These are phyloP conservation scores for Fraxinus pennsylvanica DNA, from an alignment of 257 asterid genomes.

Conservation along the genomic window DNA sequence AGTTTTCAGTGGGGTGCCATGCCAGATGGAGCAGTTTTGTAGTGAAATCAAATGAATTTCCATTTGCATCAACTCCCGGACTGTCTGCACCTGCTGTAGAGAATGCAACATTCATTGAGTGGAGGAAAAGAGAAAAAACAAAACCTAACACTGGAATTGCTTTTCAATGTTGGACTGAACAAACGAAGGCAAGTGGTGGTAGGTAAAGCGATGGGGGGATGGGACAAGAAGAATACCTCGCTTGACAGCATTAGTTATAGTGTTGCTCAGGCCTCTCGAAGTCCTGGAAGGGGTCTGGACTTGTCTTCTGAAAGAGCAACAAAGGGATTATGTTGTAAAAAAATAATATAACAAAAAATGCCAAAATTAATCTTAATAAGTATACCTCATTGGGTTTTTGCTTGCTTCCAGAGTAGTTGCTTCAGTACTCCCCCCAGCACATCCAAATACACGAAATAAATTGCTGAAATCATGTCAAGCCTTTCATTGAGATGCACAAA, in stretches of 20 bases:
- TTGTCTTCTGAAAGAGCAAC: constrained; percentile 64
- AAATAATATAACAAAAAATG: not conserved
- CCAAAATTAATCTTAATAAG: constrained; percentile 12
- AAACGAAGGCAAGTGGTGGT: not conserved
- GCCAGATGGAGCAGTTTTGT: constrained; percentile 95
- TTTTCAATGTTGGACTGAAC: constrained; percentile 5
- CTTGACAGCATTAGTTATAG: constrained; percentile 81
- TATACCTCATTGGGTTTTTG: constrained; percentile 77
- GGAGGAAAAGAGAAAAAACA: not conserved
- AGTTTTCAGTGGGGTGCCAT: constrained; percentile 96
- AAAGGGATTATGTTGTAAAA: constrained; percentile 19
- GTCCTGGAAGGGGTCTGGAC: constrained; percentile 92
- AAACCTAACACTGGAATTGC: not conserved
- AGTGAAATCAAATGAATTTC: constrained; percentile 84
- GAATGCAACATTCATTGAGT: not conserved
- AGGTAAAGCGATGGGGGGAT: not conserved
- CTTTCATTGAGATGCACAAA: constrained; percentile 9
- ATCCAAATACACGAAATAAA: constrained; percentile 75
- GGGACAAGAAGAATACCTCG: constrained; percentile 52
- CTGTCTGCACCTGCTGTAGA: constrained; percentile 68
- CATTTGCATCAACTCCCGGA: constrained; percentile 81
- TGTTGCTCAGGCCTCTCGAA: constrained; percentile 81
- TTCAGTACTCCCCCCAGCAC: constrained; percentile 65
- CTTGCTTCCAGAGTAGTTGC: constrained; percentile 76
- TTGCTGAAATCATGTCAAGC: constrained; percentile 49